These are phyloP conservation scores for Fusarium torulosum DNA, from an alignment of 2,329 filamentous ascomycete genomes.

Conservation along the genomic window DNA sequence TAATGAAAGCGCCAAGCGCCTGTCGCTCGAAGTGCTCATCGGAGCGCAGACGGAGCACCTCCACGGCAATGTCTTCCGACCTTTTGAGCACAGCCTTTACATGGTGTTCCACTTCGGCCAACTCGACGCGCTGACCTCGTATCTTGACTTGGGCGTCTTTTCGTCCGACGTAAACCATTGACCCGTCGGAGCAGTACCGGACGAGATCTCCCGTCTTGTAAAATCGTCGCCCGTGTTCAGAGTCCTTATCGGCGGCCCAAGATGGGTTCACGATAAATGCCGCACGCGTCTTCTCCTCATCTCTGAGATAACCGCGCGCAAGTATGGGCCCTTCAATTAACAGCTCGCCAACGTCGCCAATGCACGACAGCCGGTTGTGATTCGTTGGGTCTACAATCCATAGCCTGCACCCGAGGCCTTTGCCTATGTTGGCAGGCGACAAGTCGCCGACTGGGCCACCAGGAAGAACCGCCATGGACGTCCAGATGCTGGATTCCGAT, in stretches of 20 bases:
- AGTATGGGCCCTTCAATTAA: slow-evolving; percentile 17
- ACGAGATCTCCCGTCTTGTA: slow-evolving; percentile 18
- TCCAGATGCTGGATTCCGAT: slow-evolving; percentile 15
- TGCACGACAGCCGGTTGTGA: slow-evolving; percentile 7
- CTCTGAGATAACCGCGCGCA: slow-evolving; percentile 9
- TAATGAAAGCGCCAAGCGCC: slow-evolving; percentile 6
- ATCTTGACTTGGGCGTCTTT: slow-evolving; percentile 18
- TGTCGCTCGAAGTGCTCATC: slow-evolving; percentile 13
- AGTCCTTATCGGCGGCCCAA: slow-evolving; percentile 1
- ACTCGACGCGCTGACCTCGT: slow-evolving; percentile 15
- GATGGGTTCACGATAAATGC: slow-evolving; percentile 15
- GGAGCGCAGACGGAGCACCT: slow-evolving; percentile 11
- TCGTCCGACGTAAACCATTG: slow-evolving; percentile 14
- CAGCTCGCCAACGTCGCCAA: slow-evolving; percentile 8
- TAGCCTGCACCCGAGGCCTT: slow-evolving; percentile 13
- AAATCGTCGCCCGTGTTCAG: slow-evolving; percentile 8
- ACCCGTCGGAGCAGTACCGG: slow-evolving; percentile 8
- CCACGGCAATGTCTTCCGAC: slow-evolving; percentile 10
- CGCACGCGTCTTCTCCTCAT: slow-evolving; percentile 14
- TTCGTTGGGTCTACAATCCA: slow-evolving; percentile 13
- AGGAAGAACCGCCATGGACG: slow-evolving; percentile 15
- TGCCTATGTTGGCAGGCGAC: slow-evolving; percentile 15
- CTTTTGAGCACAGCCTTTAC: slow-evolving; percentile 11
- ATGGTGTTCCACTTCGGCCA: slow-evolving; percentile 20
- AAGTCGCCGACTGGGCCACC: slow-evolving; percentile 7